Evolutionary conservation across 78 protist genomes (phyloP), one percentile per base, ranked within the genome.

Genomic region (Protostelium mycophagum): DNA sequence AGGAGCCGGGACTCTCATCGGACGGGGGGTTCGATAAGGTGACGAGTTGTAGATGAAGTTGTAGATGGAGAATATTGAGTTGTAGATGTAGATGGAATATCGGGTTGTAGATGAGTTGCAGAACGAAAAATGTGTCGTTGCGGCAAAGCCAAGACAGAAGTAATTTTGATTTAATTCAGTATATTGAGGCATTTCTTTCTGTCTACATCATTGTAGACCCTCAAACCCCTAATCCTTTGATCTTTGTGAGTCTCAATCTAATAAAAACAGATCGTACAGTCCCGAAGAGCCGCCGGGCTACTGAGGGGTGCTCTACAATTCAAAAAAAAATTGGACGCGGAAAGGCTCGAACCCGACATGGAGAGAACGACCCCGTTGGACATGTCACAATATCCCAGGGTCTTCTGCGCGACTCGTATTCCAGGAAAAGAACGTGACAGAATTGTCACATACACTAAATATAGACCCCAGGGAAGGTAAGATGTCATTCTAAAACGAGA

Each of bases 341-440:
- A 85, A 16, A 85, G 16, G 16, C 37, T 85, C n/a, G 36, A 35
- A 16, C 86, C 86, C 16, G 86, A 85, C 37, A 37, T 36, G 36
- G 86, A 85, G 37, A 35, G 86, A 37, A 36, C 35, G 5, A 85
- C 86, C 5, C 86, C 86, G 16, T 16, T 85, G 29, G 36, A 36
- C 16, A 85, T 85, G 86, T 25, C 35, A 25, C 86, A 85, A 85
- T 85, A 85, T 36, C 86, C 86, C n/a, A 5, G 86, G 16, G 36
- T 85, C 36, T 85, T 85, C 86, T 35, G 63, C 36, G 36, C 63
- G 5, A 25, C 86, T 25, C 86, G 86, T 16, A 36, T 85, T 16
- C 86, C 86, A 25, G 86, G 86, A 16, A 85, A 85, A 16, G 37
- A 85, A 5, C 5, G 86, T 5, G 86, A 85, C 37, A 5, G 16